These are phyloP conservation scores for Globisporangium carolinianum DNA, from an alignment of 352 stramenopile species.

Conservation along the genomic window DNA sequence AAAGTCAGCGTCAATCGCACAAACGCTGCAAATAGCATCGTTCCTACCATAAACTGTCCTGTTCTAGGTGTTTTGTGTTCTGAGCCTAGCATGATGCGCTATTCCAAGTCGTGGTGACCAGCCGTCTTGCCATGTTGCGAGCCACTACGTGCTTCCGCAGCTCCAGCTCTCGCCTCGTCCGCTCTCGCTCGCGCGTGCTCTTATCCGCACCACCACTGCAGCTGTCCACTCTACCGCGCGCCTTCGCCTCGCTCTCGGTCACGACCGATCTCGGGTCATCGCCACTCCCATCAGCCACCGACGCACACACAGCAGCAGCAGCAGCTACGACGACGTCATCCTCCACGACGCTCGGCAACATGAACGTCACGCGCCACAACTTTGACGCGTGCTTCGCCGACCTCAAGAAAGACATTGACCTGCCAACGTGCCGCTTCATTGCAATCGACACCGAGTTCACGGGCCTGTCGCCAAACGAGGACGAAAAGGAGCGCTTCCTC, in stretches of 20 bases:
- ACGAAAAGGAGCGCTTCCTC: constrained; percentile 55
- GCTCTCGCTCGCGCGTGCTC: constrained; percentile 1
- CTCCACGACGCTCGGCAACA: constrained; percentile 16
- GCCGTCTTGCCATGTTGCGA: constrained; percentile 9
- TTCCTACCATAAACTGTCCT: too few relatives aligned
- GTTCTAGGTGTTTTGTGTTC: too few relatives aligned
- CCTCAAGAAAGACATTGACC: constrained; percentile 49
- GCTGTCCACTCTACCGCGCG: constrained; percentile 1
- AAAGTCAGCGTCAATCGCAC: too few relatives aligned
- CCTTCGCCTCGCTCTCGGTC: constrained; percentile 5
- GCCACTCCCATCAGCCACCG: background rate
- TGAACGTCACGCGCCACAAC: constrained; percentile 83
- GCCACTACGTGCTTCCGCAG: constrained; percentile 1
- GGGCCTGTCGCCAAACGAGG: constrained; percentile 58
- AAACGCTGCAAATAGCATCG: too few relatives aligned
- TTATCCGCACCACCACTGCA: background rate
- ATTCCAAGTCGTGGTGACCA: too few relatives aligned
- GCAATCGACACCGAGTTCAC: constrained; percentile 85
- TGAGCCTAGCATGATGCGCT: too few relatives aligned
- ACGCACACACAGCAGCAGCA: constrained; percentile 2
- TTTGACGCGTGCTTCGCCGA: constrained; percentile 55
- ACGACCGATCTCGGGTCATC: background rate
- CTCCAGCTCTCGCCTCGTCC: background rate
- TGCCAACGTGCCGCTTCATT: constrained; percentile 60
- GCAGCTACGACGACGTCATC: background rate